Conservation (phyloP, 768 basidiomycete species). For the Naganishia antarctica region DNA sequence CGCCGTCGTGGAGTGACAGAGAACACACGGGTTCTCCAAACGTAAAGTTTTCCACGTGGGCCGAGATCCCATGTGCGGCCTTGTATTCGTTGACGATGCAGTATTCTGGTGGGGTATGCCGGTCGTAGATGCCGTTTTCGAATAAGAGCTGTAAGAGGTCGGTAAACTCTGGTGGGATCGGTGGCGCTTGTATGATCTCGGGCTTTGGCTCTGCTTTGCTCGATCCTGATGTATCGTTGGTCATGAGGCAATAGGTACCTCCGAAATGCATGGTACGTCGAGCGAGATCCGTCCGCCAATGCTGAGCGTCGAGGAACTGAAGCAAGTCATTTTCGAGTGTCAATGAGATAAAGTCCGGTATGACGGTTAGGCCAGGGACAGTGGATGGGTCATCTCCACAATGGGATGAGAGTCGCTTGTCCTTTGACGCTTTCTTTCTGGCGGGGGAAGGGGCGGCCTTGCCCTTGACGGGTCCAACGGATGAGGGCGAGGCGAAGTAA, state of each 20-base stretch:
- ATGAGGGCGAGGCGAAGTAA: background rate
- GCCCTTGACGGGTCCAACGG: background rate
- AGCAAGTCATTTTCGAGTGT: background rate
- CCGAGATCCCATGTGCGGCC: conserved; percentile 1
- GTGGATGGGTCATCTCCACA: background rate
- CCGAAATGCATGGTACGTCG: conserved; percentile 7
- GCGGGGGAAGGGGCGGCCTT: too few species aligned
- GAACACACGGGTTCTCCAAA: conserved; percentile 19
- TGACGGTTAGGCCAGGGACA: background rate
- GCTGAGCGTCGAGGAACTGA: background rate
- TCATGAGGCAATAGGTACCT: conserved; percentile 14
- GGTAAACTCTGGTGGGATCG: conserved; percentile 4
- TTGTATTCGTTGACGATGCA: conserved; percentile 20
- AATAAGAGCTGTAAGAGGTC: background rate
- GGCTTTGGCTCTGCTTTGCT: background rate
- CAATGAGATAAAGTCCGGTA: background rate
- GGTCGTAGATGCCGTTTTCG: conserved; percentile 3
- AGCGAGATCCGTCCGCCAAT: conserved; percentile 6
- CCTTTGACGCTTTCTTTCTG: background rate
- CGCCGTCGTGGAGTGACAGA: conserved; percentile 4
- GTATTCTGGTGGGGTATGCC: background rate
- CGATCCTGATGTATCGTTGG: background rate
- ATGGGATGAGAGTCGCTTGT: background rate
- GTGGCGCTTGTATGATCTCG: conserved; percentile 5
- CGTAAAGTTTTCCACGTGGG: conserved; percentile 18